phyloP scores from a whole-genome alignment of 192 early-diverging fungal genomes.

The Haplosporangium gracile region DNA sequence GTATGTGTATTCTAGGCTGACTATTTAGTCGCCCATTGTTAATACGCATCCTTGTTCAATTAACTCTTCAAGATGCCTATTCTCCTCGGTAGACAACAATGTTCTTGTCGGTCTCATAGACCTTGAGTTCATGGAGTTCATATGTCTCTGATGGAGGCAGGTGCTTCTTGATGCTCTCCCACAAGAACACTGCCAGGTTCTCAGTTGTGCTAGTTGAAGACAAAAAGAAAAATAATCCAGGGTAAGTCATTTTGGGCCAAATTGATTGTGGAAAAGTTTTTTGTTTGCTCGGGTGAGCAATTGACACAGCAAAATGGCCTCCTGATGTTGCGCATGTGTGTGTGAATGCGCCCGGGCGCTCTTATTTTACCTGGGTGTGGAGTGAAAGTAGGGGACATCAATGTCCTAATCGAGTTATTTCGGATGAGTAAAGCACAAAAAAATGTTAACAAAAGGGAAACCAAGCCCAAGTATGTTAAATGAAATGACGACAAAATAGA shows the following conservation, averaged over 20 bases:
- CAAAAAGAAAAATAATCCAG: slow-evolving; percentile 4
- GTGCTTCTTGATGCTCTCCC: slow-evolving; percentile 66
- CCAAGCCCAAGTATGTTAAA: background rate
- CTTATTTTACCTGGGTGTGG: slow-evolving; percentile 67
- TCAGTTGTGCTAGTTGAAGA: slow-evolving; percentile 80
- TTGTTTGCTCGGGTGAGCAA: background rate
- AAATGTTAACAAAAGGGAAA: background rate
- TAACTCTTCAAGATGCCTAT: background rate
- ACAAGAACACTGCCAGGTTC: slow-evolving; percentile 90
- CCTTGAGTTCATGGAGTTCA: slow-evolving; percentile 68
- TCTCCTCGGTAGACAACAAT: slow-evolving; percentile 79
- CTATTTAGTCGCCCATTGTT: too few relatives aligned
- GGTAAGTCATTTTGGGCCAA: background rate
- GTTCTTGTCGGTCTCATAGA: slow-evolving; percentile 81
- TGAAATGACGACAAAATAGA: background rate
- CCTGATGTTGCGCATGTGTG: too few relatives aligned
- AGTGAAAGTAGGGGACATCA: slow-evolving; percentile 84
- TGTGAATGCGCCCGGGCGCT: background rate
- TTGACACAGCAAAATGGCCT: background rate
- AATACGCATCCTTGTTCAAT: too few relatives aligned
- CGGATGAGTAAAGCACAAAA: background rate
- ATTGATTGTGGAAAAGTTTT: background rate
- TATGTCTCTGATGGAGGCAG: slow-evolving; percentile 42
- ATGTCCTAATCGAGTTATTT: slow-evolving; percentile 68
- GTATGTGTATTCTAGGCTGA: background rate